phyloP scores from a whole-genome alignment of 257 asterid species.

The Solanum clarkiae region DNA sequence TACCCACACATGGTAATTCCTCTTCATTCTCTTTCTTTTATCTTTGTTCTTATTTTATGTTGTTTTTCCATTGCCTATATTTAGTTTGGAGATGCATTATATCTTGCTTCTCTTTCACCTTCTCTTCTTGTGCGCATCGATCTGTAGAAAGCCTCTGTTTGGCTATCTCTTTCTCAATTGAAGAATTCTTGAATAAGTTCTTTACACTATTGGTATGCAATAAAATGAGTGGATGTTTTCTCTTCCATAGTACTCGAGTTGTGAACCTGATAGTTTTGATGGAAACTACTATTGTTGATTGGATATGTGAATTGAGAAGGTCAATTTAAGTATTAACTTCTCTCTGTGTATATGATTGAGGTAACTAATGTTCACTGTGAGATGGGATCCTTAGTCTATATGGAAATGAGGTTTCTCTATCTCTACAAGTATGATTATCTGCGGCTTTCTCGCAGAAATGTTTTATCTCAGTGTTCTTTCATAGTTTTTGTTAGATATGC shows the following conservation, averaged over 20 bases:
- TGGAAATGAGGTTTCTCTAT: background rate
- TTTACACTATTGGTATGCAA: background rate
- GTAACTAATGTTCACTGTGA: background rate
- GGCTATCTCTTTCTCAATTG: background rate
- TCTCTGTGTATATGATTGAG: background rate
- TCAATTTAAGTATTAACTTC: background rate
- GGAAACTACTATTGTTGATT: background rate
- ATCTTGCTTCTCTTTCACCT: background rate
- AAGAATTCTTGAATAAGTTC: background rate
- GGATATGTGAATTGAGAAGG: background rate
- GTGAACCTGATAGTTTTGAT: background rate
- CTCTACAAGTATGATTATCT: background rate
- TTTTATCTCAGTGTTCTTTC: background rate
- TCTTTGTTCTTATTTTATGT: background rate
- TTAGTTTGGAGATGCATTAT: too few species aligned
- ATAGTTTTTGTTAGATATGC: background rate
- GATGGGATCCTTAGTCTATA: background rate
- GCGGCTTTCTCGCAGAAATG: background rate
- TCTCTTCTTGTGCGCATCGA: background rate
- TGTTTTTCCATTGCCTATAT: too few species aligned
- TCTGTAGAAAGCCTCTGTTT: background rate
- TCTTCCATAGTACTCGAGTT: background rate
- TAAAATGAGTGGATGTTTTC: background rate
- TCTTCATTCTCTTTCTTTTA: background rate
- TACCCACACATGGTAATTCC: conserved; percentile 78